These are phyloP conservation scores for Ganoderma multipileum DNA, from an alignment of 1,284 basidiomycete species.

Conservation along the genomic window DNA sequence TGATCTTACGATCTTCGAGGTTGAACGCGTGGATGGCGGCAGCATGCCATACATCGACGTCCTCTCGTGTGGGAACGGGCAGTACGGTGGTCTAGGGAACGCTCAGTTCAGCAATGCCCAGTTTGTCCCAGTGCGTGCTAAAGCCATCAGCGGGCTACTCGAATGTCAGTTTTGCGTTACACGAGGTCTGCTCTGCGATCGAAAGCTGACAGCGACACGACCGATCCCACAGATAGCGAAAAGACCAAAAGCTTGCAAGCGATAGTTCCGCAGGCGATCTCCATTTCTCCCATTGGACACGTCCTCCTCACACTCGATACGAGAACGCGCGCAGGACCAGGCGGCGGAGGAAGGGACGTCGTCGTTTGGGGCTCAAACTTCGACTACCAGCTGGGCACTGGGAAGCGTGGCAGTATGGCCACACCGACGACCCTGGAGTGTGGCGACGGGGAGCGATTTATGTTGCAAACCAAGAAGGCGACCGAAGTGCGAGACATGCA, in stretches of 20 bases:
- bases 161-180: conserved; percentile 67
- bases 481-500: conserved; percentile 66
- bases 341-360: conserved; percentile 64
- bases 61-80: conserved; percentile 84
- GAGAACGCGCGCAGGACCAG: conserved; percentile 51
- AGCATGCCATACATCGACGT: conserved; percentile 66
- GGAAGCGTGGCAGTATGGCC: conserved; percentile 78
- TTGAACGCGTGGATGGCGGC: conserved; percentile 61
- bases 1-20: conserved; percentile 80
- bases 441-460: conserved; percentile 61
- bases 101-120: conserved; percentile 80
- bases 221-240: conserved; percentile 67
- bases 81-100: conserved; percentile 89
- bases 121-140: conserved; percentile 76
- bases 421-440: conserved; percentile 65
- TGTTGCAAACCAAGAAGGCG: conserved; percentile 59
- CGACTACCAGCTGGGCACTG: conserved; percentile 86
- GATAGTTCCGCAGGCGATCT: conserved; percentile 73
- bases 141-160: conserved; percentile 82
- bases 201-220: conserved; percentile 5
- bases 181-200: conserved; percentile 7
- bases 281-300: conserved; percentile 81
- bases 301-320: conserved; percentile 82
- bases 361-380: conserved; percentile 75
- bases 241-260: conserved; percentile 64